Evolutionary conservation across 805 yeast species (phyloP), one percentile per base, ranked within the genome.

Genomic region (Hanseniaspora occidentalis): DNA sequence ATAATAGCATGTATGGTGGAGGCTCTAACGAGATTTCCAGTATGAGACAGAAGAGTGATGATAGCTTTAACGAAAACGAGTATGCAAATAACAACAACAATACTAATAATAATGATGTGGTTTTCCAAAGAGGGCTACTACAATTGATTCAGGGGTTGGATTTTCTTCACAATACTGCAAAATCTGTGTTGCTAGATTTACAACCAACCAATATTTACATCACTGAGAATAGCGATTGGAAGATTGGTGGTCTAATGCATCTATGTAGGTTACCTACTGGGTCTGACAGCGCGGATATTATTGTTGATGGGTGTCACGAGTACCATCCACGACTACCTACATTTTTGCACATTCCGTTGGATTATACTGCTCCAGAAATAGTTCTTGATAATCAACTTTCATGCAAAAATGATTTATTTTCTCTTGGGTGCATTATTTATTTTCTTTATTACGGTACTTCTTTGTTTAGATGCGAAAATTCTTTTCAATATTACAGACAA

Each of bases 141-240:
- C 94, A 88, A 49, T 52, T 88, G 0, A 69, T 80, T 2, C 79
- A 79, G 43, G 95, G 85, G 0, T 58, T 92, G 35, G 79, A 80
- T 47, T 92, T 92, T 52, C 69, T 92, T 35, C 96, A 92, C 55
- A 73, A 75, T 41, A 73, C 75, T 44, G 82, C 94, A 17, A 70
- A 77, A 21, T 71, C 76, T 21, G 79, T 83, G 6, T 95, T 89
- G 60, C 57, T 83, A 47, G 83, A 85, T 47, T 48, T 92, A 25
- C 77, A 77, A 47, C 98, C 98, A 1, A 64, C 71, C 7, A 73
- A 94, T 0, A 67, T 92, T 1, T 72, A 81, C 42, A 71, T 89
- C 16, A 88, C 82, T 48, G 80, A 76, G 31, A 81, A 77, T 48
- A 88, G 94, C 4, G 97, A 92, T 60, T 92, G 98, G 97, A 92